Percentiles rank a stretch among this genome's conserved stretches.
Conservation (phyloP, 2,329 filamentous ascomycete genomes). For the Botrytis byssoidea region DNA sequence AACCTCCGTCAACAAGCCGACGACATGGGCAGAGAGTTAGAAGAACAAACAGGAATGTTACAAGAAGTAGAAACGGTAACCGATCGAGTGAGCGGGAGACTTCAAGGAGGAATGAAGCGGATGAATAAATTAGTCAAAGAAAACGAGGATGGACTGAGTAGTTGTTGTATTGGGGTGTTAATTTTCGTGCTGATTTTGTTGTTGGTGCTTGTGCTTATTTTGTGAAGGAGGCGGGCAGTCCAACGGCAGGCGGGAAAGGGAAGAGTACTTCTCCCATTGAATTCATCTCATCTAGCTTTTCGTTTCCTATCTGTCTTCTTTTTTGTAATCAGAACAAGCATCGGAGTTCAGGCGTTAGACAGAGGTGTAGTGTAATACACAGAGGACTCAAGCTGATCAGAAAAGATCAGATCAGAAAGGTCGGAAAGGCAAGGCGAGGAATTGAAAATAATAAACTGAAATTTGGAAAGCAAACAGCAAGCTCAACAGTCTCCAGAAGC, state of each 20-base stretch:
- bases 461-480: background rate
- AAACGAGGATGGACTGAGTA: slow-evolving; percentile 86
- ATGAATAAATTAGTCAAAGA: slow-evolving; percentile 79
- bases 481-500: background rate
- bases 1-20: slow-evolving; percentile 87
- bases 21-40: slow-evolving; percentile 93
- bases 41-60: slow-evolving; percentile 89
- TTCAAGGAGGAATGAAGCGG: slow-evolving; percentile 84
- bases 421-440: background rate
- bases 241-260: no score
- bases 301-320: background rate
- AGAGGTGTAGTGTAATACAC: background rate
- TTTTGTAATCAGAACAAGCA: slow-evolving; percentile 1
- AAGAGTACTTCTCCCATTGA: background rate
- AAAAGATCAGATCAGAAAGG: background rate
- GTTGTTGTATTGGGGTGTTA: slow-evolving; percentile 85
- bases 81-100: slow-evolving; percentile 80
- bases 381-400: background rate
- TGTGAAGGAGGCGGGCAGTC: slow-evolving; percentile 41
- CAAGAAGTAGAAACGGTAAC: slow-evolving; percentile 80
- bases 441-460: background rate
- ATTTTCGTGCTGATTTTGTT: slow-evolving; percentile 87
- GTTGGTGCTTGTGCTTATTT: slow-evolving; percentile 70
- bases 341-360: slow-evolving; percentile 5
- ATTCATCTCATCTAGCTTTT: background rate